Base-by-base conservation (phyloP, 2,329 filamentous ascomycete genomes). In the Aureobasidium sp. region DNA sequence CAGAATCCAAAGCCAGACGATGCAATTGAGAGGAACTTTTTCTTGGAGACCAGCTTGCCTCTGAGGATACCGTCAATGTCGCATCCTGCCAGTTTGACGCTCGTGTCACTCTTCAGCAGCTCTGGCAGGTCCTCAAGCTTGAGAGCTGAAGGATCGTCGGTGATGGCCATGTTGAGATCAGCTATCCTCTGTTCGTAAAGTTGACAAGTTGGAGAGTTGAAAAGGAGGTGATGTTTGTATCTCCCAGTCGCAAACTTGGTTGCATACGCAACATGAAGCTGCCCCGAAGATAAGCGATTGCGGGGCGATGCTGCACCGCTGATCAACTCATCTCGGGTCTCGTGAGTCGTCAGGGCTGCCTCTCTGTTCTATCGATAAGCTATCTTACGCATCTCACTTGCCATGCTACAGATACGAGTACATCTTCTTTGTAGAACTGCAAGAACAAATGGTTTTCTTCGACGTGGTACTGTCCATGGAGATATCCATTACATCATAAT, bases 31-130 rank as follows among this genome's bases (percentile, higher is more conserved):
- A 96, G 79, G 75, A 97, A 96, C 78, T 97, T 96, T 73, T 87
- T 88, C 81, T 96, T 96, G 69, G 90, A 90, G 76, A 96, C 86
- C 65, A 96, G 82, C 78, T 97, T 97, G 68, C 91, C 91, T 62
- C 91, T 89, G 61, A 96, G 80, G 57, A 91, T 85, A 66, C 91
- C 91, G 72, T 97, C 91, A 63, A 92, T 88, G 73, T 97, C 91
- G 65, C 94, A 77, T 44, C 91, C 92, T 11, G 90, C 91, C 44
- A 97, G 83, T 75, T 96, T 97, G 76, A 96, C 89, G 70, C 88
- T 87, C 56, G 77, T 82, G 75, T 96, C 91, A 71, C 87, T 69
- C 66, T 83, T 78, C 64, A 94, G 86, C 57, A 93, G 76, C 61
- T 82, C 73, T 25, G 86, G 81, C 63, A 96, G 81, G 65, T 84